Conservation (phyloP, 2,329 filamentous ascomycete genomes). For the Berkeleyomyces basicola region DNA sequence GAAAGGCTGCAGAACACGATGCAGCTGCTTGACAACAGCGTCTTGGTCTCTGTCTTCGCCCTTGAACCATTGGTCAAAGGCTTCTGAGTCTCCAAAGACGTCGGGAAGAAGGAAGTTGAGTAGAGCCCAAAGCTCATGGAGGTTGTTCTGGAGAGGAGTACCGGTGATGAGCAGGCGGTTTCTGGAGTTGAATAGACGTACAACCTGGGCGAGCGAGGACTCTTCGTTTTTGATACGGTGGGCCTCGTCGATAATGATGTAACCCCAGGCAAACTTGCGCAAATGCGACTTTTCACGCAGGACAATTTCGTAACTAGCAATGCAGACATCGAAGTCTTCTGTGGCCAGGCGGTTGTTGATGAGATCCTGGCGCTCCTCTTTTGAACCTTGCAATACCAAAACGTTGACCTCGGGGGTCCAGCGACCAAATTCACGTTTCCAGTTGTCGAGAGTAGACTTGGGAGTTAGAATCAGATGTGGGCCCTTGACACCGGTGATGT, state of each 20-base stretch:
- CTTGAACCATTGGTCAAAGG: conserved; percentile 97
- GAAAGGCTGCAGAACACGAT: conserved; percentile 84
- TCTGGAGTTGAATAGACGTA: conserved; percentile 86
- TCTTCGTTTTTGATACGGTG: conserved; percentile 99
- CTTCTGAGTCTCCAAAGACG: conserved; percentile 90
- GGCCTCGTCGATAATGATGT: conserved; percentile 96
- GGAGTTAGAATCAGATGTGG: conserved; percentile 86
- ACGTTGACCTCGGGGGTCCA: conserved; percentile 97
- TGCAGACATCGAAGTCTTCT: conserved; percentile 92
- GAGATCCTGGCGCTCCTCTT: conserved; percentile 75
- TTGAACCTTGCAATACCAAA: conserved; percentile 81
- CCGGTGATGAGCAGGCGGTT: conserved; percentile 93
- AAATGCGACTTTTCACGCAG: conserved; percentile 84
- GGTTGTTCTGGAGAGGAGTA: conserved; percentile 91
- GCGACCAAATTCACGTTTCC: conserved; percentile 81
- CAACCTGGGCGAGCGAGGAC: conserved; percentile 89
- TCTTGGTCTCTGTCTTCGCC: conserved; percentile 82
- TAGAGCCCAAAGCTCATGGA: conserved; percentile 94
- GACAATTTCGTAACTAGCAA: conserved; percentile 99
- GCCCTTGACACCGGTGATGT: conserved; percentile 74
- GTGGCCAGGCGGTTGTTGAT: conserved; percentile 86
- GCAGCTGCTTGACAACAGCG: conserved; percentile 85
- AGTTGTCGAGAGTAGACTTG: conserved; percentile 96
- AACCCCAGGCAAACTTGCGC: conserved; percentile 98
- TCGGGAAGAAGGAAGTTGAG: conserved; percentile 97